Evolutionary conservation across 148 eudicot genomes (phyloP).

Genomic region (Drosera capensis): DNA sequence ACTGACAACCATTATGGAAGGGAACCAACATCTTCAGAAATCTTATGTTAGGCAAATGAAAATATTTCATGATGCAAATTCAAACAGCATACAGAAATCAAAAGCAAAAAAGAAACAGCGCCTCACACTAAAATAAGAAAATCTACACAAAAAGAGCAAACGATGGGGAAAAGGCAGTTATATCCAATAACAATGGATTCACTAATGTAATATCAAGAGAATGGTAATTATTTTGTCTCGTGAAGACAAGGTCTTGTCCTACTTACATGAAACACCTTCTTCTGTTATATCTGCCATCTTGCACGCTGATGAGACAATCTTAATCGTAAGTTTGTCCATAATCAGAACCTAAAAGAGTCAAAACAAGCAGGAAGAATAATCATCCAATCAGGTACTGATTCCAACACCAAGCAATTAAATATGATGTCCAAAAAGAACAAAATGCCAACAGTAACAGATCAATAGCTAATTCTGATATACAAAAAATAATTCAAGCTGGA

Average conservation of each 20-base stretch:
- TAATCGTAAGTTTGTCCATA: constrained; percentile 84
- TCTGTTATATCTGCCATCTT: constrained; percentile 97
- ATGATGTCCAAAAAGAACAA: background rate
- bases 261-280: constrained; percentile 94
- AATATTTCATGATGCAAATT: too few species aligned
- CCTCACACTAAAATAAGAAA: too few species aligned
- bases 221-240: background rate
- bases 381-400: background rate
- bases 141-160: too few species aligned
- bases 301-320: constrained; percentile 82
- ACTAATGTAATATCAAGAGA: background rate
- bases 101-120: too few species aligned
- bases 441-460: background rate
- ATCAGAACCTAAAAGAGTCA: constrained; percentile 67
- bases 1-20: too few species aligned
- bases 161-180: too few species aligned
- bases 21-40: too few species aligned
- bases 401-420: background rate
- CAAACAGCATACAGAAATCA: too few species aligned
- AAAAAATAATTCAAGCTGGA: too few species aligned
- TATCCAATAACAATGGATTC: background rate
- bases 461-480: too few species aligned
- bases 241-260: constrained; percentile 13
- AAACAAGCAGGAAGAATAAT: background rate
- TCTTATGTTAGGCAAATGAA: too few species aligned